phyloP scores from a whole-genome alignment of 768 basidiomycete genomes.

The Sistotremastrum suecicum region DNA sequence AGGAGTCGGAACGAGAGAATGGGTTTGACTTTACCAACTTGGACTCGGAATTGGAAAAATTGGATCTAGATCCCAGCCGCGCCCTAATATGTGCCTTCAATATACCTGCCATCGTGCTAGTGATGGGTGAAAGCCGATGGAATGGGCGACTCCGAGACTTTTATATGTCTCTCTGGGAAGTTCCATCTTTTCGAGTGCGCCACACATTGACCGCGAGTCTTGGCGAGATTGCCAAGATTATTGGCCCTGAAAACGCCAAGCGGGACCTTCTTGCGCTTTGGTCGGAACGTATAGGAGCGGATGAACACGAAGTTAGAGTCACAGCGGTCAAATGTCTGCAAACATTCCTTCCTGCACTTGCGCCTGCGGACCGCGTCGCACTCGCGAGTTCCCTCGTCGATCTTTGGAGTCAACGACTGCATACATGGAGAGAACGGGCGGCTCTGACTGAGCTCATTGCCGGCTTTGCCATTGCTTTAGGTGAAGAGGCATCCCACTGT shows the following conservation, averaged over 20 bases:
- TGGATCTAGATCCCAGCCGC: slow-evolving; percentile 44
- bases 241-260: slow-evolving; percentile 55
- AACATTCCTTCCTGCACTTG: slow-evolving; percentile 40
- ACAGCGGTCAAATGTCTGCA: slow-evolving; percentile 58
- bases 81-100: slow-evolving; percentile 78
- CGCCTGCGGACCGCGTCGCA: slow-evolving; percentile 28
- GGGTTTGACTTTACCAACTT: too few species aligned
- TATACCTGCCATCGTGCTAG: slow-evolving; percentile 79
- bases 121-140: slow-evolving; percentile 71
- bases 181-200: slow-evolving; percentile 47
- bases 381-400: slow-evolving; percentile 26
- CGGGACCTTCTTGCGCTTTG: slow-evolving; percentile 62
- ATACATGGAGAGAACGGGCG: slow-evolving; percentile 74
- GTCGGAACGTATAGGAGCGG: slow-evolving; percentile 42
- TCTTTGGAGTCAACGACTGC: slow-evolving; percentile 45
- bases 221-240: slow-evolving; percentile 78
- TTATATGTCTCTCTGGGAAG: slow-evolving; percentile 53
- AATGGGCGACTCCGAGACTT: slow-evolving; percentile 41
- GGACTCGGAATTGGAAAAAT: neutral
- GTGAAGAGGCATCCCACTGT: slow-evolving; percentile 26
- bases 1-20: too few species aligned
- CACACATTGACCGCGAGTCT: slow-evolving; percentile 77
- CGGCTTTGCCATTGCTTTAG: slow-evolving; percentile 29
- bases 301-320: slow-evolving; percentile 53
- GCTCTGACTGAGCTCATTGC: slow-evolving; percentile 42